Evolutionary conservation across 208 protist genomes (phyloP).

Genomic region (Acanthamoeba polyphaga): DNA sequence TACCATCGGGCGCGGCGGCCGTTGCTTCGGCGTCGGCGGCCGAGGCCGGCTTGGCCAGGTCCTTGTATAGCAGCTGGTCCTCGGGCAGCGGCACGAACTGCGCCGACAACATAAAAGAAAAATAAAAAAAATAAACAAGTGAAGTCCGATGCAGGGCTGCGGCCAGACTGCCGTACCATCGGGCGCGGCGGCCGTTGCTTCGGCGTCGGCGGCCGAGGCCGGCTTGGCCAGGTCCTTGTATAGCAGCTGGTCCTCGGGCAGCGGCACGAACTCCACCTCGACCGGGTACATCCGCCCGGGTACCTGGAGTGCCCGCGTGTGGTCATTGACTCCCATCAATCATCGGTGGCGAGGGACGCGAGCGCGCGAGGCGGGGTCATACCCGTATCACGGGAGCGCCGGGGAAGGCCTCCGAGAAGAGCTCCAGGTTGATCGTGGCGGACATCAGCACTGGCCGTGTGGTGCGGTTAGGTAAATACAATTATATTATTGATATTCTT

Average conservation of each 20-base stretch:
- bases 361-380: background rate
- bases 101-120: too few relatives aligned
- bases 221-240: constrained; percentile 37
- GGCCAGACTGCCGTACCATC: background rate
- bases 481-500: background rate
- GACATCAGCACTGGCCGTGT: constrained; percentile 75
- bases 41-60: background rate
- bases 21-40: background rate
- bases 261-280: constrained; percentile 78
- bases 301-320: constrained; percentile 65
- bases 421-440: constrained; percentile 82
- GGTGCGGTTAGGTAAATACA: background rate
- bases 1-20: background rate
- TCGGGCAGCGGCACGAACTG: constrained; percentile 77
- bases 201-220: background rate
- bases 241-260: constrained; percentile 69
- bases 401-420: constrained; percentile 75
- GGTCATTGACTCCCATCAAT: too few relatives aligned
- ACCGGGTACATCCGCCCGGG: constrained; percentile 81
- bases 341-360: background rate
- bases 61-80: constrained; percentile 51
- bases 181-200: background rate
- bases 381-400: constrained; percentile 77
- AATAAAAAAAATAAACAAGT: too few relatives aligned
- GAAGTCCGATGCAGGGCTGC: too few relatives aligned